A percentile compares a stretch with the other conserved stretches of the same genome.
Conservation (phyloP, 768 basidiomycete genomes). For the Cystofilobasidium ferigula region DNA sequence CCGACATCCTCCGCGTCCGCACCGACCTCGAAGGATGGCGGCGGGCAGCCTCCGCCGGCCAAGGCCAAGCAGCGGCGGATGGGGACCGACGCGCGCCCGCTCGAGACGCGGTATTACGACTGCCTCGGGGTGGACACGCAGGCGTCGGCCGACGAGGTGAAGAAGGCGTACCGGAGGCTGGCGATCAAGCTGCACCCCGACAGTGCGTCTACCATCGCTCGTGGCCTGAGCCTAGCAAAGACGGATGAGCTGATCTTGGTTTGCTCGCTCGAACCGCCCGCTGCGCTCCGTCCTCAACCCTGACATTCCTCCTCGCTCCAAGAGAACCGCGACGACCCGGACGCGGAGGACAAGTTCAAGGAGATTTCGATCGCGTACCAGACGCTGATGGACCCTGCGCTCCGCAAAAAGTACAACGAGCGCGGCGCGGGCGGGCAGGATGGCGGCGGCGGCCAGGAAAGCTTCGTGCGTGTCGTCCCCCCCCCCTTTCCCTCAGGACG, state of each 20-base stretch:
- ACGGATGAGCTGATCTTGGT: slow-evolving; percentile 1
- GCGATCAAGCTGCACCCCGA: slow-evolving; percentile 27
- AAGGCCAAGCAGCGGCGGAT: slow-evolving; percentile 1
- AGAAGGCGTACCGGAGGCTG: slow-evolving; percentile 26
- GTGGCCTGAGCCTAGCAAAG: neutral
- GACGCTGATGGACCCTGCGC: slow-evolving; percentile 17
- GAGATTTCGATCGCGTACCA: slow-evolving; percentile 22
- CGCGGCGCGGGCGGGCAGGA: slow-evolving; percentile 7
- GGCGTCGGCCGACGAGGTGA: slow-evolving; percentile 16
- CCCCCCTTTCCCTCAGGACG: neutral
- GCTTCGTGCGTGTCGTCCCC: slow-evolving; percentile 6
- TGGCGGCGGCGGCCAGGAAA: neutral
- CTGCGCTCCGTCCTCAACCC: too few relatives aligned
- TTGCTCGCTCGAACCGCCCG: neutral
- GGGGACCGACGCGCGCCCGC: slow-evolving; percentile 16
- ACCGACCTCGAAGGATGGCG: too few relatives aligned
- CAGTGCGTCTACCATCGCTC: neutral
- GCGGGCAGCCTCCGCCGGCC: neutral
- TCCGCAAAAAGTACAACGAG: slow-evolving; percentile 25
- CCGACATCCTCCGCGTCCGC: neutral
- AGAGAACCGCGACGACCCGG: slow-evolving; percentile 21
- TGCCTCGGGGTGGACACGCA: neutral
- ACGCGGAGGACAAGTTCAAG: slow-evolving; percentile 25
- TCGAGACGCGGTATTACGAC: slow-evolving; percentile 14
- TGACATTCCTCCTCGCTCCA: neutral